Evolutionary conservation across 2,329 filamentous ascomycete species (phyloP).

Genomic region (Neonectria magnoliae): DNA sequence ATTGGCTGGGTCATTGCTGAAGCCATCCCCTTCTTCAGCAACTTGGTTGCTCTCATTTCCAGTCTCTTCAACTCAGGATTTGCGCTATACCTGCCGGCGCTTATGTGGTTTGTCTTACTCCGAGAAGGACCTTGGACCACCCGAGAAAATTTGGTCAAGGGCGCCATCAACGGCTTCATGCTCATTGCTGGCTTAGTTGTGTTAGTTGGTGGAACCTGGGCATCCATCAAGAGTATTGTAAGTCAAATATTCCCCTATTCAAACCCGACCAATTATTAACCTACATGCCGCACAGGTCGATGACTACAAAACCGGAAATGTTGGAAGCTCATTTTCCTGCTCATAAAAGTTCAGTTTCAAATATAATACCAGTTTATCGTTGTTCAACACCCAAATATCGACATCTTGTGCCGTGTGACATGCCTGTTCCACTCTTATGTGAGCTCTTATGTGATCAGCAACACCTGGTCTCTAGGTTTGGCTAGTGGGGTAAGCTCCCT

Average conservation of each 20-base stretch:
- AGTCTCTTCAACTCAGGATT: constrained; percentile 26
- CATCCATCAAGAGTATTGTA: constrained; percentile 24
- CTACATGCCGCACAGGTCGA: not conserved
- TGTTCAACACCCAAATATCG: not conserved
- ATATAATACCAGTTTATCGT: not conserved
- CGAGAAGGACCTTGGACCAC: constrained; percentile 19
- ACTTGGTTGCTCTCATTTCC: constrained; percentile 22
- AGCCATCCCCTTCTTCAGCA: constrained; percentile 25
- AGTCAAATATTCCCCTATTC: not conserved
- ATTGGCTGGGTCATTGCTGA: constrained; percentile 25
- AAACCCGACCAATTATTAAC: not conserved
- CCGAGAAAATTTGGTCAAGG: constrained; percentile 21
- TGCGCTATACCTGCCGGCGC: constrained; percentile 20
- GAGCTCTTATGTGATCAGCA: too few relatives aligned
- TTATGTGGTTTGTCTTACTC: constrained; percentile 25
- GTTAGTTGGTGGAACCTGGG: constrained; percentile 23
- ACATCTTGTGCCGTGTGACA: not conserved
- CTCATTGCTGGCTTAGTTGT: constrained; percentile 19
- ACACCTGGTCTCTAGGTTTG: too few relatives aligned
- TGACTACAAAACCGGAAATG: constrained; percentile 15
- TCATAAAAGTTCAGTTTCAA: not conserved
- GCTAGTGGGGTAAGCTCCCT: too few relatives aligned
- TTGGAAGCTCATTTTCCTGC: constrained; percentile 17
- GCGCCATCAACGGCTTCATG: constrained; percentile 25
- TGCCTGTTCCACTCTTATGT: too few relatives aligned